phyloP scores from a whole-genome alignment of 331 rosid species.

The Malus hybrid region DNA sequence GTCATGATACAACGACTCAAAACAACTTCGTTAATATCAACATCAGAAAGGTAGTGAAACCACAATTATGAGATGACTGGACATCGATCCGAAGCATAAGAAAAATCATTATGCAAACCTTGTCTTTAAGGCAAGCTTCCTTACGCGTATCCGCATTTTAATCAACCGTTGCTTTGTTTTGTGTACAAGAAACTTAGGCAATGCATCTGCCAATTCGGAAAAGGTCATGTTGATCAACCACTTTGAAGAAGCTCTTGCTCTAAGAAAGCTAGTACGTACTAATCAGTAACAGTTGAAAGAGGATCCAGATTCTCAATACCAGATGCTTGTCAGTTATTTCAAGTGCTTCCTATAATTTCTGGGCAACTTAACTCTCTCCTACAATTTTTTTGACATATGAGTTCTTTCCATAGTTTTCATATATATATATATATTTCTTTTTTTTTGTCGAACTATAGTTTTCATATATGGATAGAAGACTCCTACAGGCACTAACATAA shows the following conservation, averaged over 20 bases:
- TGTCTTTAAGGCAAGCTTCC: conserved; percentile 85
- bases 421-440: too few relatives aligned
- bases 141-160: conserved; percentile 92
- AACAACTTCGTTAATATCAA: background rate
- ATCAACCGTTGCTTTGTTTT: conserved; percentile 79
- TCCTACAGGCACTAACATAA: conserved; percentile 41
- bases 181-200: conserved; percentile 57
- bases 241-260: background rate
- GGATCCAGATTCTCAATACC: conserved; percentile 20
- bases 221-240: conserved; percentile 5
- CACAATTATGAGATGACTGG: background rate
- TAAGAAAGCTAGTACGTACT: background rate
- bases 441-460: conserved; percentile 13
- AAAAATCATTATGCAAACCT: conserved; percentile 36
- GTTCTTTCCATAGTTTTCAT: conserved; percentile 60
- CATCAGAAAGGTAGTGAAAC: background rate
- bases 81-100: background rate
- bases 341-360: conserved; percentile 50
- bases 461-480: conserved; percentile 93
- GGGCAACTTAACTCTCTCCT: conserved; percentile 94
- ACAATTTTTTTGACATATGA: conserved; percentile 82
- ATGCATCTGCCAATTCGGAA: conserved; percentile 35
- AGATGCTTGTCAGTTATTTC: conserved; percentile 48
- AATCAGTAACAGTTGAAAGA: background rate
- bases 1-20: background rate